Conservation (phyloP, 441 rosid genomes). For the Aquilaria agallochum region DNA sequence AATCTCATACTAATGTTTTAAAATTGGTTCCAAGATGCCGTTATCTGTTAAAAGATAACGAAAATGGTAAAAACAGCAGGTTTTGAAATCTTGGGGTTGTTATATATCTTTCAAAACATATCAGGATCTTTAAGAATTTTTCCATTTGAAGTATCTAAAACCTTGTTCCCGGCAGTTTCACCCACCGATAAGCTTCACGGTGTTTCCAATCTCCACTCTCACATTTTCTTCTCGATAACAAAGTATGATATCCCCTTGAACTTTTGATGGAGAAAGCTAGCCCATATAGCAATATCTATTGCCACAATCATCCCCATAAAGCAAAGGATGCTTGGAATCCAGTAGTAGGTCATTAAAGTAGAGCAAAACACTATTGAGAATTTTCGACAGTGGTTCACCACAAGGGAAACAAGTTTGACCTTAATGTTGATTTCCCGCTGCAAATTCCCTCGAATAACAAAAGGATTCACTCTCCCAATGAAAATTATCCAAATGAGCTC, state of each 20-base stretch:
- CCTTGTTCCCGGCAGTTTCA: slow-evolving; percentile 51
- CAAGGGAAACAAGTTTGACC: too few species aligned
- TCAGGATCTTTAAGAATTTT: too few species aligned
- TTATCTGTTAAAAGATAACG: too few species aligned
- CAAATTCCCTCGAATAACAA: too few species aligned
- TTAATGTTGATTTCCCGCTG: too few species aligned
- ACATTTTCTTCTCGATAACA: slow-evolving; percentile 88
- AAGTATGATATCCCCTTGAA: slow-evolving; percentile 64
- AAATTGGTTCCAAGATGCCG: too few species aligned
- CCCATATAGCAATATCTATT: slow-evolving; percentile 49
- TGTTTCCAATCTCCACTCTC: slow-evolving; percentile 75
- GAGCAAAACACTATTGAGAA: slow-evolving; percentile 49
- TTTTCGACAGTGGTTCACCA: not conserved
- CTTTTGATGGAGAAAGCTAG: slow-evolving; percentile 38
- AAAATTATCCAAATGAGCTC: too few species aligned
- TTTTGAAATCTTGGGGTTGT: too few species aligned
- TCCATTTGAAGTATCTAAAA: slow-evolving; percentile 40
- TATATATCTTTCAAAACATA: too few species aligned
- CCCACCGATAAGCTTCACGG: slow-evolving; percentile 82
- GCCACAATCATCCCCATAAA: slow-evolving; percentile 62
- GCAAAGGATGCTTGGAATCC: slow-evolving; percentile 41
- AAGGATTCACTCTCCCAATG: too few species aligned
- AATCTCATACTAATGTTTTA: too few species aligned
- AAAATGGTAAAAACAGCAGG: too few species aligned
- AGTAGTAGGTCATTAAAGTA: slow-evolving; percentile 43